Conservation (phyloP, 2,329 filamentous ascomycete species). For the Plenodomus biglobosus region DNA sequence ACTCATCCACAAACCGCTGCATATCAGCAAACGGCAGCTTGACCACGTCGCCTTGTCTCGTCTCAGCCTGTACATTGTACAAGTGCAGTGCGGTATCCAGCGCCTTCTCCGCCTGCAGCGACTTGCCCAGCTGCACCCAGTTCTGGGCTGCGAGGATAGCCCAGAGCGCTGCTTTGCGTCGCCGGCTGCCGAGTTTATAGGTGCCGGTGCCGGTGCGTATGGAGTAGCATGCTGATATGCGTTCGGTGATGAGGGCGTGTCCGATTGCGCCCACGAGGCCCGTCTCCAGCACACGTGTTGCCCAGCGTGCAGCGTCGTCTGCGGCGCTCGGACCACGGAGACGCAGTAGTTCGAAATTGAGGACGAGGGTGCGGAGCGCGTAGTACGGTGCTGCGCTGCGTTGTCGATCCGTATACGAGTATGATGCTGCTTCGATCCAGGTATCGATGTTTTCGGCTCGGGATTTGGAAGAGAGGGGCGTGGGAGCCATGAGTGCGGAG, state of each 20-base stretch:
- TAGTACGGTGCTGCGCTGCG: conserved; percentile 79
- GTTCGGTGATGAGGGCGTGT: conserved; percentile 81
- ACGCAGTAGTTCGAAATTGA: conserved; percentile 80
- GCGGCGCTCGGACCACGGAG: conserved; percentile 76
- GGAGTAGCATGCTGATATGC: conserved; percentile 80
- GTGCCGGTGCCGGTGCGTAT: conserved; percentile 69
- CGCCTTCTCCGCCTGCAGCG: conserved; percentile 74
- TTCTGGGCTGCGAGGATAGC: conserved; percentile 77
- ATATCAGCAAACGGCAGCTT: conserved; percentile 55
- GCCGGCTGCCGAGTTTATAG: conserved; percentile 68
- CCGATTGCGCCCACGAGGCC: conserved; percentile 73
- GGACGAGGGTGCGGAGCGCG: conserved; percentile 72
- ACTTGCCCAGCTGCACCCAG: conserved; percentile 78
- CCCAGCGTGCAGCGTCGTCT: conserved; percentile 88
- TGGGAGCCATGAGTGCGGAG: conserved; percentile 75
- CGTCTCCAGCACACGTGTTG: conserved; percentile 71
- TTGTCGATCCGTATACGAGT: conserved; percentile 76
- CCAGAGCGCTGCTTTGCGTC: conserved; percentile 88
- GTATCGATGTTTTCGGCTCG: conserved; percentile 80
- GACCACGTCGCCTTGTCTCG: conserved; percentile 7
- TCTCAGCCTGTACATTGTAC: conserved; percentile 49
- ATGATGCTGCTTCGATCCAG: conserved; percentile 85
- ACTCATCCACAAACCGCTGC: conserved; percentile 64
- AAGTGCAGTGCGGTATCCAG: conserved; percentile 67
- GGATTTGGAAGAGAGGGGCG: conserved; percentile 70